Percentiles rank a stretch among this genome's conserved stretches.
These are phyloP conservation scores for Tetracladium maxilliforme DNA, from an alignment of 2,329 filamentous ascomycete genomes.

Conservation along the genomic window DNA sequence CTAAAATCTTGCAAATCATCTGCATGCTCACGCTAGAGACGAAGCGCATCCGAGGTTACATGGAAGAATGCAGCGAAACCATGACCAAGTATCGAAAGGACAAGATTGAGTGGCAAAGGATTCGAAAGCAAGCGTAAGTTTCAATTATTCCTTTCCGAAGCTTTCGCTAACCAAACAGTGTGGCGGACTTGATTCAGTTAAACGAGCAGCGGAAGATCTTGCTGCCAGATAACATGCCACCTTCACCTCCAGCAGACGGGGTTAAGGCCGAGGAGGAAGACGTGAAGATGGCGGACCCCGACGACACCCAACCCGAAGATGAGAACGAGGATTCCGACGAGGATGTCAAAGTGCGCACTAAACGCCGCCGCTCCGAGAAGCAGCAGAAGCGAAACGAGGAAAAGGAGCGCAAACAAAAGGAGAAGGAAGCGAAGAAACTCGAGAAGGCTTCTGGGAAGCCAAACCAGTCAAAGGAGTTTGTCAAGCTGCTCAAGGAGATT, in stretches of 20 bases:
- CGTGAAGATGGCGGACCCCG: conserved; percentile 44
- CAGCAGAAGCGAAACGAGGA: conserved; percentile 66
- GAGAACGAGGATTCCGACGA: conserved; percentile 56
- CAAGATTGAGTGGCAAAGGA: conserved; percentile 83
- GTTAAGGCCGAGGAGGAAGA: conserved; percentile 31
- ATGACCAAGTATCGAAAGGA: conserved; percentile 94
- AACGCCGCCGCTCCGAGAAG: conserved; percentile 54
- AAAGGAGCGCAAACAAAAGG: conserved; percentile 48
- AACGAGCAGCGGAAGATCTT: conserved; percentile 62
- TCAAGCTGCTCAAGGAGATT: conserved; percentile 77
- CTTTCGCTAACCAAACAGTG: conserved; percentile 26
- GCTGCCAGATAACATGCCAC: conserved; percentile 56
- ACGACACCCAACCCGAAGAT: conserved; percentile 44
- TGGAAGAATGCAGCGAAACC: conserved; percentile 82
- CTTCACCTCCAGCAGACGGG: conserved; percentile 36
- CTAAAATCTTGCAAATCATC: conserved; percentile 69
- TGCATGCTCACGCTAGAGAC: conserved; percentile 79
- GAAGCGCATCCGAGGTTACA: conserved; percentile 70
- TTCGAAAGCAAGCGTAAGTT: conserved; percentile 51
- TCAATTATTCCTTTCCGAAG: neutral
- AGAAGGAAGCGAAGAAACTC: conserved; percentile 39
- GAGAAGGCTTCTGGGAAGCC: conserved; percentile 57
- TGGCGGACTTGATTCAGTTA: conserved; percentile 55
- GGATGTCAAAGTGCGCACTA: conserved; percentile 41
- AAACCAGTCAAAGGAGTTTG: conserved; percentile 76